Base-by-base conservation (phyloP, 768 basidiomycete genomes). In the Paxillus involutus region DNA sequence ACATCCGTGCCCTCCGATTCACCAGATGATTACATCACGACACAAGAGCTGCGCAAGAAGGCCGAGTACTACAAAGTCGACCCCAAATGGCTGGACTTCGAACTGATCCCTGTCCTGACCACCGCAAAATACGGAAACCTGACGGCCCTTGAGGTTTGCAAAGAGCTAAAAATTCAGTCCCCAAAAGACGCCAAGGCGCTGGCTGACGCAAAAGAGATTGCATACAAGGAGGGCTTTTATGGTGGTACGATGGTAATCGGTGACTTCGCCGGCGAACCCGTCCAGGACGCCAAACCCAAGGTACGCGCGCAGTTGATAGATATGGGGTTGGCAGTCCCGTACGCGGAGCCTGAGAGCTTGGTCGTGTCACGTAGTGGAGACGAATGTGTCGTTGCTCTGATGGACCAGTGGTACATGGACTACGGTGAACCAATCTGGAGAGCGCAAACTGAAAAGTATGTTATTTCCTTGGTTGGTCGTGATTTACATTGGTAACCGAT, bases 321-420 rank as follows among this genome's bases (percentile, higher is more conserved):
- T 52, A 75, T 73, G 7, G 87, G 86, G 3, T 63, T 91, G 51
- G 96, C 91, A 7, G 86, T 97, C 63, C 79, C 91, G 53, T 99
- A 99, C 68, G 94, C 95, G 10, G 96, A 98, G 72, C 96, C 96
- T 1, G 95, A 98, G 71, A 89, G 89, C 52, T 69, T 91, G 60
- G 88, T 98, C 64, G 83, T 94, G 63, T 91, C 88, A 43, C 80
- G 96, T 42, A 93, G 89, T 70, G 85, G 82, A n/a, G 97, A 99
- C 65, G 96, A 98, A 73, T 99, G 97, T 75, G 91, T 98, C 17
- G 94, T 99, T 53, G 95, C 96, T 3, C 75, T 99, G 60, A 95
- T 94, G 84, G 97, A 99, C 69, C 97, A 99, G 72, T 99, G 96
- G 95, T 99, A 98, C 72, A 74, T 98, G 71, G 94, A 98, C 71